Conservation (phyloP, 495 filamentous ascomycete genomes). For the Thozetella sp. region DNA sequence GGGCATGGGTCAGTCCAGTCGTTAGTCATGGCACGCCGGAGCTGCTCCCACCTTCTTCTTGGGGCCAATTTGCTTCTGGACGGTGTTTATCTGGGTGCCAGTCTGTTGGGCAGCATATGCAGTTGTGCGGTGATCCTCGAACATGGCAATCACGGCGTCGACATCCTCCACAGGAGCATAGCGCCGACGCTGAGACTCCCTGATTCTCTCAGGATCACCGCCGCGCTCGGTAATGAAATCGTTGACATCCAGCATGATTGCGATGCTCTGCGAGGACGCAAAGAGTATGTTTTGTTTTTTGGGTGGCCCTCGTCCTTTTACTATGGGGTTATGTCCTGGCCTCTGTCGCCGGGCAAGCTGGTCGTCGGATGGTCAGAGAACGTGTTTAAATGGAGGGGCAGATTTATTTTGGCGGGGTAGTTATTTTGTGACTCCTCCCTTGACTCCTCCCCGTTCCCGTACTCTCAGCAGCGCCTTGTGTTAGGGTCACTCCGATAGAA, state of each 20-base stretch:
- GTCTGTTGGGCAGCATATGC: constrained; percentile 80
- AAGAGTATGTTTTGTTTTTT: constrained; percentile 4
- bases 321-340: no score
- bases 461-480: no score
- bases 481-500: no score
- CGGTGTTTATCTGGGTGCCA: constrained; percentile 78
- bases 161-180: constrained; percentile 79
- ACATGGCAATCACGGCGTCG: constrained; percentile 87
- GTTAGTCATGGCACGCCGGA: constrained; percentile 6
- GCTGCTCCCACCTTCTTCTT: constrained; percentile 80
- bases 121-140: constrained; percentile 79
- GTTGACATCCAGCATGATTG: constrained; percentile 37
- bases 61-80: constrained; percentile 85
- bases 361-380: neutral
- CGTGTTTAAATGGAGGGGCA: constrained; percentile 2
- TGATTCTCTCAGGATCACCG: constrained; percentile 85
- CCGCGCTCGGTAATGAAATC: constrained; percentile 74
- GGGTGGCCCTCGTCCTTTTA: neutral
- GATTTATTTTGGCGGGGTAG: constrained; percentile 2
- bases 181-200: constrained; percentile 82
- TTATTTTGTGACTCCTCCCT: constrained; percentile 1
- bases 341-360: neutral
- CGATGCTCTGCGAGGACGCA: neutral
- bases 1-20: constrained; percentile 11
- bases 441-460: neutral